Evolutionary conservation across 495 filamentous ascomycete genomes (phyloP), one percentile per base, ranked within the genome.

Genomic region (Hypoxylon lienhwacheense): DNA sequence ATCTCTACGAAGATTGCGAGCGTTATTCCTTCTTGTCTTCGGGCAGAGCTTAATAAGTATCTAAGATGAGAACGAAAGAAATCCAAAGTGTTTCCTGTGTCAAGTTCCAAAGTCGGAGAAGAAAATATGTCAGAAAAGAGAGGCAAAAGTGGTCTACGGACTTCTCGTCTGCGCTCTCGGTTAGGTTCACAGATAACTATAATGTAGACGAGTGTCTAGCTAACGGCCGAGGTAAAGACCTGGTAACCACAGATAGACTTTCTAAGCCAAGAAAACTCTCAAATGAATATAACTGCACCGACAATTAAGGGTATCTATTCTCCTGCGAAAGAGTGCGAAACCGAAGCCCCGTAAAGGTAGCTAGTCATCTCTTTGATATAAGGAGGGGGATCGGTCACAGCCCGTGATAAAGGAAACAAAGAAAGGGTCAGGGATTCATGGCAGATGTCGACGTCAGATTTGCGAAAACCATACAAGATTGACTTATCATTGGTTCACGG

Each of bases 41-140:
- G 37, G 14, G 22, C 3, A 31, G 36, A 19, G 24, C 42, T 19
- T 37, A 26, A 16, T 33, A 46, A 43, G 36, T 53, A 59, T 54
- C 39, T 46, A 39, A 54, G 24, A 31, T 34, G 25, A 22, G 32
- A 22, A 35, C 10, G 15, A 26, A 32, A 29, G 25, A 20, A 10
- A 22, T 14, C 17, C 12, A 7, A 2, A 26, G 1, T 42, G 31
- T 5, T 26, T 12, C n/a, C 19, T 53, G 32, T 39, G 44, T 41
- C 41, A 42, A 7, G 19, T 24, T 10, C 22, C 22, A n/a, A n/a
- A n/a, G n/a, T n/a, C n/a, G n/a, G n/a, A n/a, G n/a, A 42, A 41
- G 24, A 53, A 53, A 49, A 49, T 44, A 35, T 44, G 43, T 48
- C 55, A 54, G 49, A 43, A 12, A 20, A 34, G 11, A 29, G n/a